Evolutionary conservation across 768 basidiomycete species (phyloP).

Genomic region (Phlegmacium glaucopus): DNA sequence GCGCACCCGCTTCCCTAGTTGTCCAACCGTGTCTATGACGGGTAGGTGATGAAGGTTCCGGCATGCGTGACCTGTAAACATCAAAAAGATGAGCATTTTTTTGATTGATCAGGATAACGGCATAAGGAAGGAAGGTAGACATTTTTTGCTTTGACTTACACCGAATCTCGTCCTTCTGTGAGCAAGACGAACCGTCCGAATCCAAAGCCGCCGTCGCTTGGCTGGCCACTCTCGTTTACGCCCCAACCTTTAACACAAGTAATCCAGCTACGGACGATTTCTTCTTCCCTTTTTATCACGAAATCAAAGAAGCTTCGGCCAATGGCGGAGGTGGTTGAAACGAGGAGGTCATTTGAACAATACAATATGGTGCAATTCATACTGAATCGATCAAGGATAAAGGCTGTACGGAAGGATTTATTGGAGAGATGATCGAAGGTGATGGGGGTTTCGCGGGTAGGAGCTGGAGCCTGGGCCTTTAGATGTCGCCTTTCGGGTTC

Average conservation of each 20-base stretch:
- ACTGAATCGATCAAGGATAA: slow-evolving; percentile 79
- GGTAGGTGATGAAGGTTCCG: slow-evolving; percentile 28
- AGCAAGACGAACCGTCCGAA: slow-evolving; percentile 68
- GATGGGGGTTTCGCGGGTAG: slow-evolving; percentile 24
- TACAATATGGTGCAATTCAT: slow-evolving; percentile 62
- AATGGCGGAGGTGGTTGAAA: slow-evolving; percentile 56
- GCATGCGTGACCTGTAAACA: slow-evolving; percentile 25
- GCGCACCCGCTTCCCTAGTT: slow-evolving; percentile 1
- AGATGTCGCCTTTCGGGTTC: slow-evolving; percentile 3
- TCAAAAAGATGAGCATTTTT: neutral
- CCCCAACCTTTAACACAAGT: slow-evolving; percentile 80
- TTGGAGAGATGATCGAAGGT: slow-evolving; percentile 62
- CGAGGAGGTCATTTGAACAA: slow-evolving; percentile 69
- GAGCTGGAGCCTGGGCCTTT: neutral
- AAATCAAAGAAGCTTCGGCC: slow-evolving; percentile 76
- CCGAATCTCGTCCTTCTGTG: slow-evolving; percentile 59
- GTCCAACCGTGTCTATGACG: slow-evolving; percentile 22
- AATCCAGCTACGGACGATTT: slow-evolving; percentile 68
- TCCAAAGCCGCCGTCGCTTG: slow-evolving; percentile 82
- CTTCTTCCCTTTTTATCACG: slow-evolving; percentile 61
- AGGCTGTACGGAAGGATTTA: slow-evolving; percentile 72
- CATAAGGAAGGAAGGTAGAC: no score
- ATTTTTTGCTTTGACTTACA: no score
- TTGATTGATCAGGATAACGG: neutral
- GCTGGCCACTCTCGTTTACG: slow-evolving; percentile 79